Base-by-base conservation (phyloP, 208 protist species). In the Eutreptiella sp. region DNA sequence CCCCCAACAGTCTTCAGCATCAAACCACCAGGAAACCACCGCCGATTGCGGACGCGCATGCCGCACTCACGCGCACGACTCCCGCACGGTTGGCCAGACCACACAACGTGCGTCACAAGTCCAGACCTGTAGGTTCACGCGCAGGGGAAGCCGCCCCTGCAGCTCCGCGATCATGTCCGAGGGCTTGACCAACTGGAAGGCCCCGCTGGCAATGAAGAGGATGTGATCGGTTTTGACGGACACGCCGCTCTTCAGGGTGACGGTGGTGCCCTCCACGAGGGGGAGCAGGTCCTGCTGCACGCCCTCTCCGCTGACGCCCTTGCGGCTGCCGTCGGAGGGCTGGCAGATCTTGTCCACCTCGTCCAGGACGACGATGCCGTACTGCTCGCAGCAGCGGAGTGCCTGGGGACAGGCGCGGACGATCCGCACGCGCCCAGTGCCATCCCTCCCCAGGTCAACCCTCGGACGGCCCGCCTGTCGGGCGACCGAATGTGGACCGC, bases 281-380 rank as follows among this genome's bases (percentile, higher is more conserved):
- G 95, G 95, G 3, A 98, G 76, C 27, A 98, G 71, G 53, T 98
- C 95, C 54, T 96, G 87, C 82, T 98, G 95, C 42, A 98, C 95
- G 33, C 94, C 94, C 38, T 92, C 91, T 28, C 80, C 78, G 53
- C 76, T 87, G 16, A 92, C 88, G 66, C 95, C 90, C 19, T 68
- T 75, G 60, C 71, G 78, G 4, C 46, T 57, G 54, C 68, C 75
- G 26, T 58, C 57, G 16, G 29, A 0, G 24, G 11, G 41, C 24
- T 4, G 16, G 9, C 92, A 85, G 14, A 92, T 96, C 78, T 98
- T 98, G 78, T 98, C 95, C 63, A 98, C 97, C 60, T 98, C 95
- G 68, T 98, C 95, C 47, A 98, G 93, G 63, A 98, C 97, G 5
- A 98, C 92, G 41, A 98, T 92, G 32, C 94, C 95, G 54, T 97